A percentile compares a stretch with the other conserved stretches of the same genome.
phyloP scores from a whole-genome alignment of 2,329 filamentous ascomycete genomes.

The Alternaria infectoria region DNA sequence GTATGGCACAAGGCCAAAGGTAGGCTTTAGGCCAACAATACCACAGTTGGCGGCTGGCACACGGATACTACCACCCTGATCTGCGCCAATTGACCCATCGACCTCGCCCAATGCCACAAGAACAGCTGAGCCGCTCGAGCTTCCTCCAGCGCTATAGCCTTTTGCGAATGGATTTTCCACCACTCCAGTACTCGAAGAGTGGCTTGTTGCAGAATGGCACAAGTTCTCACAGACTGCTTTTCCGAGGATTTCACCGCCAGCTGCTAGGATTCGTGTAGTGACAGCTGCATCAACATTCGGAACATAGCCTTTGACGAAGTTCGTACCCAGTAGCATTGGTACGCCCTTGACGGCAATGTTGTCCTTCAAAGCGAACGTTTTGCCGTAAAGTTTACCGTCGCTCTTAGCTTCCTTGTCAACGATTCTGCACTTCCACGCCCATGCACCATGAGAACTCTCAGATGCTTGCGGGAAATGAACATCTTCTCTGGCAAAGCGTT shows the following conservation, averaged over 20 bases:
- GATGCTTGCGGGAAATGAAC: slow-evolving; percentile 36
- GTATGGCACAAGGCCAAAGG: slow-evolving; percentile 60
- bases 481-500: slow-evolving; percentile 43
- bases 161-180: slow-evolving; percentile 55
- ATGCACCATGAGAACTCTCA: slow-evolving; percentile 50
- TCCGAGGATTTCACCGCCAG: slow-evolving; percentile 33
- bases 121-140: slow-evolving; percentile 56
- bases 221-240: slow-evolving; percentile 45
- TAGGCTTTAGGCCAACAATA: slow-evolving; percentile 59
- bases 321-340: slow-evolving; percentile 41
- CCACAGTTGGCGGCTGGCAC: slow-evolving; percentile 51
- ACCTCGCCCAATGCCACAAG: slow-evolving; percentile 54
- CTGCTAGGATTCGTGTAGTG: slow-evolving; percentile 36
- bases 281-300: slow-evolving; percentile 37
- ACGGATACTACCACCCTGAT: slow-evolving; percentile 57
- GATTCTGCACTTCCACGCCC: slow-evolving; percentile 53
- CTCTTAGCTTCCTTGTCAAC: slow-evolving; percentile 33
- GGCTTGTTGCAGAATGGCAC: slow-evolving; percentile 39
- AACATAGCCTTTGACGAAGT: slow-evolving; percentile 18
- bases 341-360: slow-evolving; percentile 42
- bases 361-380: slow-evolving; percentile 42
- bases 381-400: slow-evolving; percentile 45
- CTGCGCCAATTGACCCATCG: slow-evolving; percentile 57
- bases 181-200: slow-evolving; percentile 48
- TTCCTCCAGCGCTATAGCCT: slow-evolving; percentile 59